Conservation (phyloP, 176 grass and related monocot genomes). For the Eleusine indica region DNA sequence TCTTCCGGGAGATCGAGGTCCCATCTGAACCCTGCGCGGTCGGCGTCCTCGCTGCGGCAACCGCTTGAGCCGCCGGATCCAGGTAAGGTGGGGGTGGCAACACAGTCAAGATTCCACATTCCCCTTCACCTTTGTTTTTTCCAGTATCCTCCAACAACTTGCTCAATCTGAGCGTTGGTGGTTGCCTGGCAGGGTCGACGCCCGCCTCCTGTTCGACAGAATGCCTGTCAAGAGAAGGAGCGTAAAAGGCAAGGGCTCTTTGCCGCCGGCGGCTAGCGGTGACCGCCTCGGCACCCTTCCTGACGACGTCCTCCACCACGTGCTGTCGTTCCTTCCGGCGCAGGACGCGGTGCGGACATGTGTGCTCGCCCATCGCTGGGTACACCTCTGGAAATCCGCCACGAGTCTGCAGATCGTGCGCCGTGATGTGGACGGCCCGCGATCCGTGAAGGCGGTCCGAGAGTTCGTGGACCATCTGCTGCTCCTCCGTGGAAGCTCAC, state of each 20-base stretch:
- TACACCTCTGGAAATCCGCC: not conserved
- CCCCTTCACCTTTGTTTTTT: not conserved
- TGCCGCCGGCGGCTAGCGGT: too few relatives aligned
- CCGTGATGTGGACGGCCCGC: not conserved
- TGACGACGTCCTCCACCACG: not conserved
- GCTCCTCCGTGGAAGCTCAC: not conserved
- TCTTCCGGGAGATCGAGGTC: not conserved
- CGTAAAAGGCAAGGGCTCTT: not conserved
- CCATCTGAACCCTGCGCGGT: not conserved
- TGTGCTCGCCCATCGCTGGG: not conserved
- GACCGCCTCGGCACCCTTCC: not conserved
- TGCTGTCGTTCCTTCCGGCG: not conserved
- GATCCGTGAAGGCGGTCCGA: not conserved
- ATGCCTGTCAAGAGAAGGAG: not conserved
- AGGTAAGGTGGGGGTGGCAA: not conserved
- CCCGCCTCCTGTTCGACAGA: not conserved
- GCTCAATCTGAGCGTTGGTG: not conserved
- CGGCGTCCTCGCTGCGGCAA: not conserved
- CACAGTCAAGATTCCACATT: not conserved
- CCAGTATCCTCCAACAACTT: not conserved
- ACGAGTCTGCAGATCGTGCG: not conserved
- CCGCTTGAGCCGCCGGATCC: not conserved
- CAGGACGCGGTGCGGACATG: not conserved
- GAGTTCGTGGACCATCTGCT: slow-evolving; percentile 2
- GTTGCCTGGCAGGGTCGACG: not conserved